phyloP scores from a whole-genome alignment of 2,329 filamentous ascomycete genomes.

The Exophiala spinifera region DNA sequence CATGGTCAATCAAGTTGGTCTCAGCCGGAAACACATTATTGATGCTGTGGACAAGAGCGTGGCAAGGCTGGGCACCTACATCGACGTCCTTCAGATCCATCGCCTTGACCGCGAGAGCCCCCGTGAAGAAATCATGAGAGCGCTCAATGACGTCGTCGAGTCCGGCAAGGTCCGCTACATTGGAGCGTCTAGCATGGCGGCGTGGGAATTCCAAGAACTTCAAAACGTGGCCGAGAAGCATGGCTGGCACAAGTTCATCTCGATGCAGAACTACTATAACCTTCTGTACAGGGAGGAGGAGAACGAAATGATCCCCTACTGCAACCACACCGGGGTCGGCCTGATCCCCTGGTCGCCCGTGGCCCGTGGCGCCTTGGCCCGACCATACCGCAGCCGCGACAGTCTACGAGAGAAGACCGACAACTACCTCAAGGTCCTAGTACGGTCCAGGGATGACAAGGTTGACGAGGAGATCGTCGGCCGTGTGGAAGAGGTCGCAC shows the following conservation, averaged over 20 bases:
- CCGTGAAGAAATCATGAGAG: slow-evolving; percentile 49
- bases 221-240: slow-evolving; percentile 49
- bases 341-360: slow-evolving; percentile 42
- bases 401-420: slow-evolving; percentile 46
- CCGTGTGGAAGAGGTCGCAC: slow-evolving; percentile 57
- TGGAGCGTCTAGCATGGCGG: slow-evolving; percentile 36
- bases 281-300: slow-evolving; percentile 46
- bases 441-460: slow-evolving; percentile 44
- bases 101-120: slow-evolving; percentile 44
- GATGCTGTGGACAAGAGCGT: slow-evolving; percentile 55
- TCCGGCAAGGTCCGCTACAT: slow-evolving; percentile 40
- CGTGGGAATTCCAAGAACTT: slow-evolving; percentile 42
- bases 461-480: slow-evolving; percentile 53
- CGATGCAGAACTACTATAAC: slow-evolving; percentile 51
- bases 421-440: slow-evolving; percentile 40
- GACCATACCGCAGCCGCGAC: slow-evolving; percentile 45
- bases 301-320: slow-evolving; percentile 45
- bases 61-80: slow-evolving; percentile 44
- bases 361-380: slow-evolving; percentile 46
- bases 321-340: slow-evolving; percentile 37
- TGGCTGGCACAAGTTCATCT: slow-evolving; percentile 52
- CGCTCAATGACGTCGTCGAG: slow-evolving; percentile 46
- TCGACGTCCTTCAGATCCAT: slow-evolving; percentile 52
- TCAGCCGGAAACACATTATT: slow-evolving; percentile 61
- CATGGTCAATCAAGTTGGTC: slow-evolving; percentile 39